phyloP scores from a whole-genome alignment of 2,329 filamentous ascomycete species.

The Penicillium crustosum region DNA sequence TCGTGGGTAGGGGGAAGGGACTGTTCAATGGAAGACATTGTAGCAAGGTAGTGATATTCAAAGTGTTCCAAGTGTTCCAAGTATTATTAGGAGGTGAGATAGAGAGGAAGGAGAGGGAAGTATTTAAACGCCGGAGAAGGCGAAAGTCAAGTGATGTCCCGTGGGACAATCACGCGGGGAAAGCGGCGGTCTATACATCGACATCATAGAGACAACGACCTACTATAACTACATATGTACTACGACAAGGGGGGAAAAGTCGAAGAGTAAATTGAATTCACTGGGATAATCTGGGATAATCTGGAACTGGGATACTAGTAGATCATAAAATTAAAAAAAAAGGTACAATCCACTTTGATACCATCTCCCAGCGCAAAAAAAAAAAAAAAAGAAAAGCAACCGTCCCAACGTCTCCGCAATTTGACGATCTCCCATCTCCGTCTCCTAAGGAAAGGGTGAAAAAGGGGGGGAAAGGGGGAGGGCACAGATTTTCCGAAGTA shows the following conservation, averaged over 20 bases:
- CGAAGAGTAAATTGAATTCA: not conserved
- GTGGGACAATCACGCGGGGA: conserved; percentile 22
- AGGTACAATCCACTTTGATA: not conserved
- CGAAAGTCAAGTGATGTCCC: conserved; percentile 22
- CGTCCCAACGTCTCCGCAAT: conserved; percentile 6
- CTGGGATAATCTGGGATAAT: not conserved
- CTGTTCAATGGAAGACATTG: conserved; percentile 50
- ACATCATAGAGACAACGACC: not conserved
- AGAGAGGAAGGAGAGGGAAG: not conserved
- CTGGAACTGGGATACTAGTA: not conserved
- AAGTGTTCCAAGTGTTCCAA: not conserved
- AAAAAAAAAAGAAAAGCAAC: conserved; percentile 1
- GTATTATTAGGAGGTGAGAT: not conserved
- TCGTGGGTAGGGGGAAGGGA: conserved; percentile 58
- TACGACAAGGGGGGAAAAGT: no score
- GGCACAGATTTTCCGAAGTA: conserved; percentile 5
- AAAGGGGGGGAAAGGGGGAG: not conserved
- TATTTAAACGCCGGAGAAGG: not conserved
- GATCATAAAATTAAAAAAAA: conserved; percentile 1
- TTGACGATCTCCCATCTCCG: conserved; percentile 6
- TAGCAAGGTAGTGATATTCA: conserved; percentile 15
- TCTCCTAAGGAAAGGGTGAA: conserved; percentile 4
- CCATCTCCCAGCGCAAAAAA: not conserved
- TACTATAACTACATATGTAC: no score
- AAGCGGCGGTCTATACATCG: conserved; percentile 8